Evolutionary conservation across 495 filamentous ascomycete species (phyloP).

Genomic region (Talaromyces liani): DNA sequence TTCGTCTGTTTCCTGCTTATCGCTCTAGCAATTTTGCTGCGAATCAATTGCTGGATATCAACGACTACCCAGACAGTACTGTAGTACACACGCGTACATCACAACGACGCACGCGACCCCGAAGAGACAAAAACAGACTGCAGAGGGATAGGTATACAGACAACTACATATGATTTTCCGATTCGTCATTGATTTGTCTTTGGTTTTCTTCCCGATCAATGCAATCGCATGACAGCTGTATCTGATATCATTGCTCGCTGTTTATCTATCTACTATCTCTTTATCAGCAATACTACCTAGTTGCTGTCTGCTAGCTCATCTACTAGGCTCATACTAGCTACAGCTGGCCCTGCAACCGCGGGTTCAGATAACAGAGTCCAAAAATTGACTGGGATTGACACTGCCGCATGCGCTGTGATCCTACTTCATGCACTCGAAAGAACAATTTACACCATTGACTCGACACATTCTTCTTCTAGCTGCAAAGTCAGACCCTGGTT

Average conservation of each 20-base stretch:
- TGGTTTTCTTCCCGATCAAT: not conserved
- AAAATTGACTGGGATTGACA: not conserved
- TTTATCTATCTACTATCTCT: not conserved
- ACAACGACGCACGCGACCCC: not conserved
- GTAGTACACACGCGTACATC: not conserved
- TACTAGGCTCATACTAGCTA: not conserved
- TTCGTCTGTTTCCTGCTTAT: not conserved
- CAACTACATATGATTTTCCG: not conserved
- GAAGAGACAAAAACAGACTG: not conserved
- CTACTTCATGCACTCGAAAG: not conserved
- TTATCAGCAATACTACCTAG: not conserved
- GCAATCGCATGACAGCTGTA: not conserved
- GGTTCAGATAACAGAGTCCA: not conserved
- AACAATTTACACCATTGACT: not conserved
- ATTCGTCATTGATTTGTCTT: not conserved
- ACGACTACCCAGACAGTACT: not conserved
- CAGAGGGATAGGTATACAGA: not conserved
- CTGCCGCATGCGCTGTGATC: not conserved
- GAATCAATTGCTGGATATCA: not conserved
- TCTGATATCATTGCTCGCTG: not conserved
- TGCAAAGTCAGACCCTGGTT: not conserved
- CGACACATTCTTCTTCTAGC: not conserved
- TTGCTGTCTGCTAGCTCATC: not conserved
- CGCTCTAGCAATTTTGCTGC: not conserved
- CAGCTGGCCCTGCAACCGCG: not conserved